Evolutionary conservation across 331 rosid genomes (phyloP).

Genomic region (Malus hybrid): DNA sequence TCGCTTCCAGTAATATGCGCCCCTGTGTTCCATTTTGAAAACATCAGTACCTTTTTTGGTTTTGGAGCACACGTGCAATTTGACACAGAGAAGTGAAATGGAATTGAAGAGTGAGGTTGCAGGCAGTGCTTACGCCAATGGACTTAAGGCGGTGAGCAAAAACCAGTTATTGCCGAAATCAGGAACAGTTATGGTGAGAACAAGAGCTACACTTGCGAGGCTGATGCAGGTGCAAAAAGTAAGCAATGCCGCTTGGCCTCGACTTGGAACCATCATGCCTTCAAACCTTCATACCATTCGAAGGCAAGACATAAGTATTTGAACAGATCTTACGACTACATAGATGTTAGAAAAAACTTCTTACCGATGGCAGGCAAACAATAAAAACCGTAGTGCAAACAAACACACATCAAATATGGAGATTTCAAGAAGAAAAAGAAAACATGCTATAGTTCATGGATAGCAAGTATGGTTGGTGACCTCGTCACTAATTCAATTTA

Average conservation of each 20-base stretch:
- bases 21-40: slow-evolving; percentile 28
- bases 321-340: no score
- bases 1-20: slow-evolving; percentile 67
- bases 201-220: slow-evolving; percentile 79
- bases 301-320: not conserved
- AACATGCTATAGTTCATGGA: no score
- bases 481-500: not conserved
- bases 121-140: slow-evolving; percentile 57
- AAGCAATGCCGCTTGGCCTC: slow-evolving; percentile 84
- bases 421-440: no score
- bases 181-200: slow-evolving; percentile 69
- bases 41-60: not conserved
- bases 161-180: slow-evolving; percentile 85
- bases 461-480: no score
- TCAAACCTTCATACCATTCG: slow-evolving; percentile 55
- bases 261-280: slow-evolving; percentile 73
- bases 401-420: no score
- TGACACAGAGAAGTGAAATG: not conserved
- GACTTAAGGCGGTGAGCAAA: slow-evolving; percentile 61
- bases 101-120: not conserved
- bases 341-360: no score
- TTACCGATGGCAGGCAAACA: not conserved
- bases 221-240: slow-evolving; percentile 88
- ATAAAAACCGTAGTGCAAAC: not conserved
- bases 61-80: not conserved